Evolutionary conservation across 169 alveolate genomes (phyloP).

Genomic region (Neospora caninum): DNA sequence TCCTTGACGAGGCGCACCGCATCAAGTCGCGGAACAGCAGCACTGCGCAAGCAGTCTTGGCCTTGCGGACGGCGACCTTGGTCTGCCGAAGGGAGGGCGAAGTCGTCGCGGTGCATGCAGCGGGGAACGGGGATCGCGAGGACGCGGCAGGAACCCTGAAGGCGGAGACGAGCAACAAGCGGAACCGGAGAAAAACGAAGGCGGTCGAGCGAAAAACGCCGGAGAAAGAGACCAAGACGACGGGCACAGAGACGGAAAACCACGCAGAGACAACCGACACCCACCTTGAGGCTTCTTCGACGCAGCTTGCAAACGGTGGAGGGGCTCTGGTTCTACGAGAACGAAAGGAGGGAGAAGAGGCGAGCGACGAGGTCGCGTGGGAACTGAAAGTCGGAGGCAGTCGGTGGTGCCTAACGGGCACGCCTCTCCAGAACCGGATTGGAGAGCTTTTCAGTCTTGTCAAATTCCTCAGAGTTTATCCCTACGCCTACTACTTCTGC

Average conservation of each 20-base stretch:
- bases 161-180: slow-evolving; percentile 8
- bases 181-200: background rate
- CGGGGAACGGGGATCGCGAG: background rate
- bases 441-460: slow-evolving; percentile 95
- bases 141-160: background rate
- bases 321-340: too few species aligned
- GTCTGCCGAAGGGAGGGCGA: background rate
- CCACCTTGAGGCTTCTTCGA: background rate
- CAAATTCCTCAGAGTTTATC: slow-evolving; percentile 91
- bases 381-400: slow-evolving; percentile 67
- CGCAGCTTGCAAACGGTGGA: too few species aligned
- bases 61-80: slow-evolving; percentile 66
- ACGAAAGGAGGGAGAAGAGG: background rate
- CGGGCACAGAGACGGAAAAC: slow-evolving; percentile 34
- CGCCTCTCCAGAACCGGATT: slow-evolving; percentile 96
- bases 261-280: background rate
- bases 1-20: slow-evolving; percentile 97
- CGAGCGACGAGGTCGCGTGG: slow-evolving; percentile 16
- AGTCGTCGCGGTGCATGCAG: background rate
- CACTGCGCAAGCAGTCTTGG: slow-evolving; percentile 88
- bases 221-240: background rate
- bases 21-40: slow-evolving; percentile 92
- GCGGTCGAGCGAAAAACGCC: background rate
- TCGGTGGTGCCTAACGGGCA: slow-evolving; percentile 97
- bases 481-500: slow-evolving; percentile 92